Conservation (phyloP, 352 stramenopile species). For the Pythium myriotylum region DNA sequence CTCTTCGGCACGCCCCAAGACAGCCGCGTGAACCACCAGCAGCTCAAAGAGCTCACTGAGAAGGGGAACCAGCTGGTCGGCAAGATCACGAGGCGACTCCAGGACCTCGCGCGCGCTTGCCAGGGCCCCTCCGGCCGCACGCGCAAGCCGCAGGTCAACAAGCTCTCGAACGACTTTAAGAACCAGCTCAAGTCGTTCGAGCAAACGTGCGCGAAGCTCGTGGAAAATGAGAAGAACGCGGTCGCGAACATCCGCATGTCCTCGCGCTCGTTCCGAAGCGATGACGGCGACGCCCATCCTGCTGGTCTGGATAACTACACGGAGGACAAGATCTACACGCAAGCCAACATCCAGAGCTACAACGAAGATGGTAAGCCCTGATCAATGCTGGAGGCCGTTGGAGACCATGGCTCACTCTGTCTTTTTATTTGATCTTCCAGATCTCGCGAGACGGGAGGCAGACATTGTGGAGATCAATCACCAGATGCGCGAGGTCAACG, state of each 20-base stretch:
- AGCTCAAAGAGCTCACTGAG: slow-evolving; percentile 43
- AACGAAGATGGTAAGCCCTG: slow-evolving; percentile 38
- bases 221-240: slow-evolving; percentile 35
- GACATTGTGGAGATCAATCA: slow-evolving; percentile 50
- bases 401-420: background rate
- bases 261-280: slow-evolving; percentile 35
- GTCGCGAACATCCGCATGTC: slow-evolving; percentile 39
- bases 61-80: slow-evolving; percentile 40
- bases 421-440: slow-evolving; percentile 11
- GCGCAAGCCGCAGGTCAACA: slow-evolving; percentile 35
- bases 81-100: slow-evolving; percentile 33
- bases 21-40: slow-evolving; percentile 43
- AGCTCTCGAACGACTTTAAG: slow-evolving; percentile 42
- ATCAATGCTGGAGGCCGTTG: background rate
- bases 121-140: slow-evolving; percentile 26
- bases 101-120: slow-evolving; percentile 32
- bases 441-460: slow-evolving; percentile 39
- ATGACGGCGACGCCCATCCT: slow-evolving; percentile 17
- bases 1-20: slow-evolving; percentile 39
- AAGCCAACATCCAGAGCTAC: slow-evolving; percentile 40
- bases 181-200: slow-evolving; percentile 41
- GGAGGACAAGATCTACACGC: slow-evolving; percentile 45
- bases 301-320: slow-evolving; percentile 33
- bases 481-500: slow-evolving; percentile 45
- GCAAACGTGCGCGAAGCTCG: slow-evolving; percentile 30